Conservation (phyloP, 495 filamentous ascomycete genomes). For the Gamarada debralockiae region DNA sequence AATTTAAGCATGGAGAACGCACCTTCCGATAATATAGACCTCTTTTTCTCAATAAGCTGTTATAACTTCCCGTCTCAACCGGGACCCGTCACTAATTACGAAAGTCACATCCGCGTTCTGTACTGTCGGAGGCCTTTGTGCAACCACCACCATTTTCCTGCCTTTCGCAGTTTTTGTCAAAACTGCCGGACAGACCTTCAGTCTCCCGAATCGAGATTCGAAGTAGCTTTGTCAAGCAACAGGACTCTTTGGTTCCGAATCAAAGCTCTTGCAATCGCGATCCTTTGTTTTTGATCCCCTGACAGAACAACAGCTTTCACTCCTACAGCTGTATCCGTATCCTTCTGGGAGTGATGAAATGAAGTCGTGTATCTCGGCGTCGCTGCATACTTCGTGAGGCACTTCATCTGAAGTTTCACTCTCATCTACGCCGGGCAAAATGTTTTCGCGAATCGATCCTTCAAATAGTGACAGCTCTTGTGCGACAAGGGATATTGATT, state of each 20-base stretch:
- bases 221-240: slow-evolving; percentile 76
- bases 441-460: slow-evolving; percentile 57
- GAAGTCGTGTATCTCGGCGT: slow-evolving; percentile 61
- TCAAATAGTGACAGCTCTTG: slow-evolving; percentile 52
- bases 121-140: slow-evolving; percentile 53
- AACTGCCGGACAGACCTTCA: slow-evolving; percentile 65
- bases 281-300: slow-evolving; percentile 73
- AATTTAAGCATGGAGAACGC: no score
- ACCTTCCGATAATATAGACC: slow-evolving; percentile 52
- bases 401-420: slow-evolving; percentile 42
- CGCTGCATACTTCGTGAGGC: slow-evolving; percentile 48
- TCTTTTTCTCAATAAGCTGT: slow-evolving; percentile 38
- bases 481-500: slow-evolving; percentile 52
- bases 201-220: slow-evolving; percentile 67
- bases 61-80: slow-evolving; percentile 50
- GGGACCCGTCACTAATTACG: slow-evolving; percentile 45
- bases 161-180: slow-evolving; percentile 56
- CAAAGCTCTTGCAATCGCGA: slow-evolving; percentile 72
- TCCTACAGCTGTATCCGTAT: slow-evolving; percentile 57
- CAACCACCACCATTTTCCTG: slow-evolving; percentile 69
- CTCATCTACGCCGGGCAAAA: slow-evolving; percentile 44
- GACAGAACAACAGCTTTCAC: slow-evolving; percentile 61
- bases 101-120: slow-evolving; percentile 51
- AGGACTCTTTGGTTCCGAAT: slow-evolving; percentile 67
- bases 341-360: slow-evolving; percentile 51